Evolutionary conservation across 2,329 filamentous ascomycete species (phyloP).

Genomic region (Cladosporium sp.): DNA sequence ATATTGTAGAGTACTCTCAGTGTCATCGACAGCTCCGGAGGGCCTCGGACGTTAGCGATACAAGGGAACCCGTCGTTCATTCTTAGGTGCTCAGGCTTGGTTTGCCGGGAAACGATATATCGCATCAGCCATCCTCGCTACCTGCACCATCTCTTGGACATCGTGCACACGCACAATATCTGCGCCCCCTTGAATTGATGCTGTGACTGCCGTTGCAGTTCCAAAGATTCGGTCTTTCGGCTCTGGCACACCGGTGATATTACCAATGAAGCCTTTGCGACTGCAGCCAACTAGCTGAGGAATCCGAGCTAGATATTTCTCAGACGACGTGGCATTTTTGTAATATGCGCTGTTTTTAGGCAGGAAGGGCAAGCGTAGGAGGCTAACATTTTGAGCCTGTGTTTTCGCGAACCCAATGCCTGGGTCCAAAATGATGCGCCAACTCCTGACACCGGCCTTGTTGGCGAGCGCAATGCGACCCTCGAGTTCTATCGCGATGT

Average conservation of each 20-base stretch:
- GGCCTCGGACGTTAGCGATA: too few relatives aligned
- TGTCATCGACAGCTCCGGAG: neutral
- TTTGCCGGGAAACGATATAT: constrained; percentile 48
- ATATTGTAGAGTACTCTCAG: neutral
- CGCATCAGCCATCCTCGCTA: constrained; percentile 87
- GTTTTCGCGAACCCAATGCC: constrained; percentile 94
- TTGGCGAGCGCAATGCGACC: constrained; percentile 73
- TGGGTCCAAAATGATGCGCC: constrained; percentile 93
- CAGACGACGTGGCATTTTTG: too few relatives aligned
- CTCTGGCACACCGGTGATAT: constrained; percentile 71
- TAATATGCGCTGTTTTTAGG: neutral
- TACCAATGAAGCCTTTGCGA: constrained; percentile 85
- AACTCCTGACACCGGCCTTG: constrained; percentile 78
- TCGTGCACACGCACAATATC: constrained; percentile 94
- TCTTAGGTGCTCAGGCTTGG: neutral
- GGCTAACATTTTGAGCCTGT: constrained; percentile 73
- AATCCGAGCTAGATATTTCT: constrained; percentile 43
- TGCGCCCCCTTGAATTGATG: constrained; percentile 81
- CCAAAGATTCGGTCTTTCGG: constrained; percentile 75
- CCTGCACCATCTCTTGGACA: constrained; percentile 79
- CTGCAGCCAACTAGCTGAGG: constrained; percentile 91
- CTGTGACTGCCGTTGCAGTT: constrained; percentile 83
- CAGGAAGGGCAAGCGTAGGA: constrained; percentile 51
- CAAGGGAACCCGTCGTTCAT: neutral
- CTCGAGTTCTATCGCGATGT: constrained; percentile 67